A percentile compares a stretch with the other conserved stretches of the same genome.
Conservation (phyloP, 73 alveolate genomes). For the Tetrahymena thermophila region DNA sequence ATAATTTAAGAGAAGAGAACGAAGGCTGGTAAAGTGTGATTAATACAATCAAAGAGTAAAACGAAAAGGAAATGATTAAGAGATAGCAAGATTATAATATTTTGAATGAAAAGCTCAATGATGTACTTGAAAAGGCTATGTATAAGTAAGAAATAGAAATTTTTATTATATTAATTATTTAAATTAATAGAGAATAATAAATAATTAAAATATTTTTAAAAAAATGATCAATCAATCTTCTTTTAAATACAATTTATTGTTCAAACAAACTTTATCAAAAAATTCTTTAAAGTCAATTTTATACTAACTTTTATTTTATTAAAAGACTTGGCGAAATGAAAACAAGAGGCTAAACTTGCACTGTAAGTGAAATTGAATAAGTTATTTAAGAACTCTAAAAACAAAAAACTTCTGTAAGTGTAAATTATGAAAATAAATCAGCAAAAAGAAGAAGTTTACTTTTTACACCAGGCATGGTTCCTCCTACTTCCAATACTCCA, state of each 20-base stretch:
- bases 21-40: background rate
- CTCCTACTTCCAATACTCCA: background rate
- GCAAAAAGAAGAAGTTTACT: background rate
- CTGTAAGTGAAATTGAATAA: background rate
- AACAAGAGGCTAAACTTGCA: background rate
- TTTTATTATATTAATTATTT: too few relatives aligned
- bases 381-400: background rate
- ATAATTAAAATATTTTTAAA: too few relatives aligned
- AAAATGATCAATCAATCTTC: too few relatives aligned
- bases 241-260: too few relatives aligned
- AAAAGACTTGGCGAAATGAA: background rate
- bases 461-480: background rate
- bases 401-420: background rate
- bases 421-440: background rate
- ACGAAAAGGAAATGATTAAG: background rate
- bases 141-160: background rate
- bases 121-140: background rate
- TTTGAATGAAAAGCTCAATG: background rate
- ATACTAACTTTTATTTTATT: background rate
- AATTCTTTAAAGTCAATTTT: too few relatives aligned
- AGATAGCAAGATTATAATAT: background rate
- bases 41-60: background rate
- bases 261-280: too few relatives aligned
- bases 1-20: background rate
- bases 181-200: too few relatives aligned